Conservation (phyloP, 139 green algal genomes). For the Pseudopediastrum boryanum region DNA sequence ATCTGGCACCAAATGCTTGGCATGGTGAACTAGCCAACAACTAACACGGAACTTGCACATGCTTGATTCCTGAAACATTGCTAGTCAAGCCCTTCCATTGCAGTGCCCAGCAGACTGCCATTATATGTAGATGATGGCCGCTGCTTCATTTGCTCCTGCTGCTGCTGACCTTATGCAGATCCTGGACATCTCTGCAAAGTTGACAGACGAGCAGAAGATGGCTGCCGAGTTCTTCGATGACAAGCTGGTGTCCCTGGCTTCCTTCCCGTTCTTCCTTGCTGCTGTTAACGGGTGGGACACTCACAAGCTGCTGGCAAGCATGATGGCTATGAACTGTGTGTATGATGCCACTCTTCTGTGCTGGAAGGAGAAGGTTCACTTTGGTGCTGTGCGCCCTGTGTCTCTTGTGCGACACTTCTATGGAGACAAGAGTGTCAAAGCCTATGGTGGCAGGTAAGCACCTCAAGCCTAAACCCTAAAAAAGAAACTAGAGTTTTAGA, state of each 20-base stretch:
- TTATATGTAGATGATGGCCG: no score
- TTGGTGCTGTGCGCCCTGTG: background rate
- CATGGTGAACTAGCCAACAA: no score
- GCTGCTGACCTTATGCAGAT: background rate
- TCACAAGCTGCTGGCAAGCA: background rate
- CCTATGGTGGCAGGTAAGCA: background rate
- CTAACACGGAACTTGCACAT: no score
- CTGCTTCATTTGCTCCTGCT: no score
- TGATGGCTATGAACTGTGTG: conserved; percentile 5
- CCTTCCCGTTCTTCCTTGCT: background rate
- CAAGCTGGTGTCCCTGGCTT: background rate
- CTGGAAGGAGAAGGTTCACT: conserved; percentile 1
- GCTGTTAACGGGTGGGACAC: background rate
- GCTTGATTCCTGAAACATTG: no score
- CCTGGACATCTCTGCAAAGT: background rate
- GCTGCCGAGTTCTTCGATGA: conserved; percentile 1
- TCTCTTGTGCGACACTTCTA: background rate
- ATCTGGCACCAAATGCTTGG: no score
- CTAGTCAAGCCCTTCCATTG: no score
- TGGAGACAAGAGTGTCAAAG: background rate
- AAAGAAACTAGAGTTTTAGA: no score
- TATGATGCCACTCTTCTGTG: conserved; percentile 2
- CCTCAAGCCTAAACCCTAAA: no score
- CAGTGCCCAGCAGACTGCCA: no score
- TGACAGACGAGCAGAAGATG: conserved; percentile 7